Base-by-base conservation (phyloP, 2,329 filamentous ascomycete species). In the Hypoxylon sp. region DNA sequence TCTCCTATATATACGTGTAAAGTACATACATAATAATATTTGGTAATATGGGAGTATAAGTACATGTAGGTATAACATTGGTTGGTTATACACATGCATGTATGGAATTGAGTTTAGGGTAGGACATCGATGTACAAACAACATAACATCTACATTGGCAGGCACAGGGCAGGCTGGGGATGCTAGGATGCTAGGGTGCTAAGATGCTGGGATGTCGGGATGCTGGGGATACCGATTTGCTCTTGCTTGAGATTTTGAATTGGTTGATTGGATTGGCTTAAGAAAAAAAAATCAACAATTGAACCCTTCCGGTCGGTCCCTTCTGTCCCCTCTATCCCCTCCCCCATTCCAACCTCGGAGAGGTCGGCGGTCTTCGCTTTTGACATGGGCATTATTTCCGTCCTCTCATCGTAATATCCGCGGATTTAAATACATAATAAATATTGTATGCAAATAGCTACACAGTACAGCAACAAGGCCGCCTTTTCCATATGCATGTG, bases 281-380 rank as follows among this genome's bases (percentile, higher is more conserved):
- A 17, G 26, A 53, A 53, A 31, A n/a, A 53, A 60, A 22, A 33
- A 50, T 46, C 24, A 61, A 51, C 50, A 19, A 61, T 48, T 39
- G 37, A 53, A 22, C 44, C 52, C 51, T 55, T 63, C 65, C 59
- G 59, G 59, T 26, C 65, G 58, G 63, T 54, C 44, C 42, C 60
- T 22, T 35, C 2, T 13, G 13, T 5, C 52, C 52, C 59, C 8
- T 31, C 29, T 31, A 6, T 47, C 44, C 31, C 50, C 42, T 31
- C 29, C 31, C 14, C 14, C 14, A 37, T 39, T 29, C 31, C 53
- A 53, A 59, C 22, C 24, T 67, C 65, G 65, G 65, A 63, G 48
- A 47, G 50, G 65, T 63, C 65, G 65, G 65, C 50, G 55, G 26
- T 35, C 42, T 44, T 67, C 65, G 64, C 64, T 66, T 48, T 66